Conservation (phyloP, 2,329 filamentous ascomycete species). For the Pyricularia sp. region DNA sequence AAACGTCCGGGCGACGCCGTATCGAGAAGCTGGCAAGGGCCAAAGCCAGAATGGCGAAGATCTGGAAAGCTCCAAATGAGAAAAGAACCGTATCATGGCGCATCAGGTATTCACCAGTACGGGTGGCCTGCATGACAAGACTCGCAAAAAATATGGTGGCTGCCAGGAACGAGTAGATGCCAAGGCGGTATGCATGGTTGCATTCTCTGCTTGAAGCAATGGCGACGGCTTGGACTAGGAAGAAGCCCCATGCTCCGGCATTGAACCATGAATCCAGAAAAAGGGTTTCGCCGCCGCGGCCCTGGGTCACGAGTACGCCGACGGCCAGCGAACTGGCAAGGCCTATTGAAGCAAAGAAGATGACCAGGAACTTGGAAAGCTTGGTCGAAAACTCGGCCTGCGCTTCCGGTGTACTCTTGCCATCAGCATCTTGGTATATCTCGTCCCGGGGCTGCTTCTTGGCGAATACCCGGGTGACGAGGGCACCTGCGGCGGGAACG, state of each 20-base stretch:
- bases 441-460: conserved; percentile 24
- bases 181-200: conserved; percentile 43
- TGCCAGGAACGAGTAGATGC: conserved; percentile 41
- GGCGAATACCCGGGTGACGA: conserved; percentile 17
- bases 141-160: conserved; percentile 32
- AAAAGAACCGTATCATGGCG: conserved; percentile 25
- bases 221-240: conserved; percentile 37
- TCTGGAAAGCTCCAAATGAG: conserved; percentile 37
- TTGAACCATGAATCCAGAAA: conserved; percentile 51
- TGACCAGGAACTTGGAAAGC: conserved; percentile 43
- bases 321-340: conserved; percentile 45
- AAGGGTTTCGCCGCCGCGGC: conserved; percentile 23
- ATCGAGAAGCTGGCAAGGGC: conserved; percentile 42
- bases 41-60: conserved; percentile 34
- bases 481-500: conserved; percentile 16
- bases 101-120: conserved; percentile 24
- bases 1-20: conserved; percentile 61
- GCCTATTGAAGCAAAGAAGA: conserved; percentile 44
- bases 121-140: conserved; percentile 34
- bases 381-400: conserved; percentile 52
- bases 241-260: conserved; percentile 51
- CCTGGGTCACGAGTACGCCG: conserved; percentile 40
- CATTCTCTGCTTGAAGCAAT: conserved; percentile 39
- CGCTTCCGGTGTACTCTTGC: conserved; percentile 55
- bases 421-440: conserved; percentile 59